Conservation (phyloP, 306 rosid species). For the Acacia crassicarpa region DNA sequence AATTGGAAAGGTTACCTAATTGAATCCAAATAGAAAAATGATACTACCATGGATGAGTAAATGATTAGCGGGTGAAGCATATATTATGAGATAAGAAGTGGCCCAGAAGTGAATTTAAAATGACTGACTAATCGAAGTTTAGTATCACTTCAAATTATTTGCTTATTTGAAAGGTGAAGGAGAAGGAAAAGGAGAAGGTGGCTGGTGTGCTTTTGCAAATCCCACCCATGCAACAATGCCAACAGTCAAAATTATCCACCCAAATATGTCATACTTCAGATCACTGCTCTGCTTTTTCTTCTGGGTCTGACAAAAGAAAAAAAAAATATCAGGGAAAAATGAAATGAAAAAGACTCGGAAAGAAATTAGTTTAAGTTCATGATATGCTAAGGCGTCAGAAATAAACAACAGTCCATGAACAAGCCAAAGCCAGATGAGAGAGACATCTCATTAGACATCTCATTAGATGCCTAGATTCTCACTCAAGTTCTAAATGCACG, state of each 20-base stretch:
- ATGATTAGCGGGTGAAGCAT: constrained; percentile 15
- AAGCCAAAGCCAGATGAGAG: not conserved
- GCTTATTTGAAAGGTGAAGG: constrained; percentile 46
- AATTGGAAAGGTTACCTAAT: not conserved
- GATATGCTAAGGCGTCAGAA: not conserved
- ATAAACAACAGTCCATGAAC: constrained; percentile 8
- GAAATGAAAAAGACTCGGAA: not conserved
- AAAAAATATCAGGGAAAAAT: constrained; percentile 18
- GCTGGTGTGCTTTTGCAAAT: constrained; percentile 49
- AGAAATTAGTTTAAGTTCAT: not conserved
- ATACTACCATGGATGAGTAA: constrained; percentile 18
- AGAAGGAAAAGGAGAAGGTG: constrained; percentile 39
- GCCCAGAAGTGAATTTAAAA: constrained; percentile 5
- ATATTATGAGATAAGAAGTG: not conserved
- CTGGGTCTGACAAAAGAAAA: constrained; percentile 29
- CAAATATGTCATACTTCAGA: constrained; percentile 58
- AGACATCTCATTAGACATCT: not conserved
- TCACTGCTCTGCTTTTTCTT: constrained; percentile 60
- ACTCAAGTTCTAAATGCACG: not conserved
- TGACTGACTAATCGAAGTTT: not conserved
- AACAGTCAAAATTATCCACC: constrained; percentile 66
- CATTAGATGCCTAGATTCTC: not conserved
- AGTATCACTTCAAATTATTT: constrained; percentile 12
- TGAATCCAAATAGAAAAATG: not conserved
- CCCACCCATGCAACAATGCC: constrained; percentile 73